Conservation (phyloP, 805 yeast species). For the Ogataea degrootiae region DNA sequence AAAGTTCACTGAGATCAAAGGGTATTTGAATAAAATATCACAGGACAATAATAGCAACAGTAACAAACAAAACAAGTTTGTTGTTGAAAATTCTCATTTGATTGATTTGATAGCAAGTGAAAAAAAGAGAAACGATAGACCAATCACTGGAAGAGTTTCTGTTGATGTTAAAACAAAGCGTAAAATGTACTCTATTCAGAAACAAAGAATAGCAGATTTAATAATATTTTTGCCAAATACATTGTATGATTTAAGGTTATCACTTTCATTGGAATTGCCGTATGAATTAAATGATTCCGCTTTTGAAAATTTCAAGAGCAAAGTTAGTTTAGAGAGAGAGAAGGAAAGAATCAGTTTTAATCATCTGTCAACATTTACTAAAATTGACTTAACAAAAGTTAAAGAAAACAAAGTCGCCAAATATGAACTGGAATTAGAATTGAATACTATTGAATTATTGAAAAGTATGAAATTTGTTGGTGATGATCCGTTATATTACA, state of each 20-base stretch:
- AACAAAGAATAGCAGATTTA: slow-evolving; percentile 68
- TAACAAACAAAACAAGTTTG: slow-evolving; percentile 38
- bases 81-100: slow-evolving; percentile 54
- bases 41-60: slow-evolving; percentile 21
- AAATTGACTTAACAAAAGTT: slow-evolving; percentile 69
- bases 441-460: slow-evolving; percentile 29
- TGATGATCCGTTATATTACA: slow-evolving; percentile 37
- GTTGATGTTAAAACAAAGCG: slow-evolving; percentile 66
- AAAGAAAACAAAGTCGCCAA: slow-evolving; percentile 26
- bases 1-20: slow-evolving; percentile 53
- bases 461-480: slow-evolving; percentile 26
- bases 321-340: slow-evolving; percentile 49
- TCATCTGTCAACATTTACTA: slow-evolving; percentile 70
- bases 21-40: slow-evolving; percentile 51
- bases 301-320: slow-evolving; percentile 49
- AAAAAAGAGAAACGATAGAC: slow-evolving; percentile 58
- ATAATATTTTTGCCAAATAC: slow-evolving; percentile 71
- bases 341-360: slow-evolving; percentile 70
- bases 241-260: slow-evolving; percentile 69
- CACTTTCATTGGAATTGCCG: slow-evolving; percentile 76
- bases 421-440: slow-evolving; percentile 33
- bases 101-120: slow-evolving; percentile 61
- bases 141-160: slow-evolving; percentile 60
- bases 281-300: slow-evolving; percentile 47
- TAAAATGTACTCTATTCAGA: slow-evolving; percentile 62